Base-by-base conservation (phyloP, 1,139 yeast genomes). In the Hansenula sp. region DNA sequence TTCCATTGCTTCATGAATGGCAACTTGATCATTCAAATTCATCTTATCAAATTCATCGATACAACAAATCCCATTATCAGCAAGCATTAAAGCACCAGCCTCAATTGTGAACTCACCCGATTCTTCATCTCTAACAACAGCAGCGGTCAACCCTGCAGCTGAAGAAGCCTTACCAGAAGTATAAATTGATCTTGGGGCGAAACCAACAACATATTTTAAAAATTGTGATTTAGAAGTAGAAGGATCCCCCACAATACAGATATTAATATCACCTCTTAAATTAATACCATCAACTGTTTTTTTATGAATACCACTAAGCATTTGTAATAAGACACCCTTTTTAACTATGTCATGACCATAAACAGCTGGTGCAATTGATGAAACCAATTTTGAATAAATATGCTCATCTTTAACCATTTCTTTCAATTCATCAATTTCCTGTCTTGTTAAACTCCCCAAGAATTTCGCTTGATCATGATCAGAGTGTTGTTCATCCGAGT, bases 1-100 rank as follows among this genome's bases (percentile, higher is more conserved):
- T 72, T 93, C 99, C 99, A 93, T 93, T 15, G 99, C 99, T 71
- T 93, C 99, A 70, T 93, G 99, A 71, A 93, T 93, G 4, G 99
- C 99, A 47, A 93, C 99, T 68, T 94, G 99, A 66, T 94, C 99
- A 5, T 82, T 69, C 41, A 93, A 66, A 65, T 93, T 98, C 99
- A 93, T 93, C 71, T 94, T 93, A 65, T 93, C 99, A 58, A 93
- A 93, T 68, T 93, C 99, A 63, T 93, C 99, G 66, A 93, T 93
- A 51, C 97, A 96, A 74, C 99, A 93, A 50, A 93, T 88, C 50
- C 99, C 99, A 62, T 93, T 94, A 67, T 93, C 99, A 1, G 99
- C 99, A 53, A 93, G 75, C 99, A 93, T 93, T 48, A 93, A 74
- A 2, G 99, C 99, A 63, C 99, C 99, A 0, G 99, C 99, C 64